Evolutionary conservation across 1,139 yeast species (phyloP).

Genomic region (Hyphopichia fennica): DNA sequence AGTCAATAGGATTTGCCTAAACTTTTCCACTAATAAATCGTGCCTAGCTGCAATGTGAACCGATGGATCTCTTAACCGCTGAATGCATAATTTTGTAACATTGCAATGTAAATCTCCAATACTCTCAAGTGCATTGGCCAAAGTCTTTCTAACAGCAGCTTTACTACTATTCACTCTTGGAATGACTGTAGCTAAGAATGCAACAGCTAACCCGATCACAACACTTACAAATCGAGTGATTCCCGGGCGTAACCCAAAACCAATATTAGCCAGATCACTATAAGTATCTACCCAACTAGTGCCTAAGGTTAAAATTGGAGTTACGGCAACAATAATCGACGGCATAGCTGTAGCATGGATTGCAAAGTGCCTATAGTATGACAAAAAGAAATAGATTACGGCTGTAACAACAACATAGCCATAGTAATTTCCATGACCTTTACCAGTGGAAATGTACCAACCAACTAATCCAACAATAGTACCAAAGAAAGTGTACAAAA

Average conservation of each 20-base stretch:
- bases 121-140: conserved; percentile 24
- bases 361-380: conserved; percentile 35
- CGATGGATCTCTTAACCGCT: conserved; percentile 20
- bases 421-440: conserved; percentile 31
- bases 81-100: conserved; percentile 28
- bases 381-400: conserved; percentile 22
- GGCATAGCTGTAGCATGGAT: conserved; percentile 31
- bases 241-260: conserved; percentile 30
- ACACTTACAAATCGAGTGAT: conserved; percentile 29
- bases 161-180: conserved; percentile 35
- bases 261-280: conserved; percentile 21
- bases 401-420: conserved; percentile 34
- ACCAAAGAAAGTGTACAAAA: conserved; percentile 32
- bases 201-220: conserved; percentile 29
- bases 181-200: conserved; percentile 29
- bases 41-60: conserved; percentile 21
- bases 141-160: conserved; percentile 23
- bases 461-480: conserved; percentile 32
- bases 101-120: conserved; percentile 32
- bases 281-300: conserved; percentile 34
- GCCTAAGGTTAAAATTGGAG: conserved; percentile 34
- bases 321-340: conserved; percentile 27
- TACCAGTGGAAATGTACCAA: conserved; percentile 40
- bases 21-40: conserved; percentile 23
- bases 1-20: conserved; percentile 22